Evolutionary conservation across 192 early-diverging fungal genomes (phyloP).

Genomic region (Coemansia sp.): DNA sequence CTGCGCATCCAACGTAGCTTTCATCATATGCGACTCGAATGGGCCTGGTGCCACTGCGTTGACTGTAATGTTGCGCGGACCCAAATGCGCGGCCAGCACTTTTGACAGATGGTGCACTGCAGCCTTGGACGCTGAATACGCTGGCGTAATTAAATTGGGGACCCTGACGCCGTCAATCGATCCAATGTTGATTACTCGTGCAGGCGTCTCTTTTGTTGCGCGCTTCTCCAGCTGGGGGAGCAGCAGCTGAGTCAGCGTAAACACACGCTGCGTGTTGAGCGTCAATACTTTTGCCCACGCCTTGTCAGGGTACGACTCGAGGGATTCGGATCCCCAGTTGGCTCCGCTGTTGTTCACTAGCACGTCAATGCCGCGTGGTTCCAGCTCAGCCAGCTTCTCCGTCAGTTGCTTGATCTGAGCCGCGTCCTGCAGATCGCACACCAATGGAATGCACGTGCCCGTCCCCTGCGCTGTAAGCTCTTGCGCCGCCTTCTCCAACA

Average conservation of each 20-base stretch:
- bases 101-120: conserved; percentile 73
- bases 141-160: conserved; percentile 59
- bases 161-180: conserved; percentile 67
- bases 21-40: conserved; percentile 81
- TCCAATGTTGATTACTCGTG: conserved; percentile 90
- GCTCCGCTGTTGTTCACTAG: conserved; percentile 88
- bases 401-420: conserved; percentile 61
- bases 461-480: conserved; percentile 69
- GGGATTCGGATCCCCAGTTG: conserved; percentile 26
- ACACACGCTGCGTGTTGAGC: conserved; percentile 81
- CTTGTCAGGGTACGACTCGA: conserved; percentile 60
- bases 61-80: conserved; percentile 58
- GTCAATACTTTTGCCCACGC: conserved; percentile 79
- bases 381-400: conserved; percentile 57
- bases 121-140: conserved; percentile 79
- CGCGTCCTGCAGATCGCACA: conserved; percentile 68
- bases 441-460: conserved; percentile 71
- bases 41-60: conserved; percentile 73
- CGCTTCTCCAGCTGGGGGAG: conserved; percentile 68
- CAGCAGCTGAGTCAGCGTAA: conserved; percentile 73
- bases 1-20: conserved; percentile 57
- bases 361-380: conserved; percentile 67
- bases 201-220: conserved; percentile 57
- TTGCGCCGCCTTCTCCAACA: conserved; percentile 62
- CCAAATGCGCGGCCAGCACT: conserved; percentile 66